These are phyloP conservation scores for Chrysoporthe puriensis DNA, from an alignment of 2,329 filamentous ascomycete species.

Conservation along the genomic window DNA sequence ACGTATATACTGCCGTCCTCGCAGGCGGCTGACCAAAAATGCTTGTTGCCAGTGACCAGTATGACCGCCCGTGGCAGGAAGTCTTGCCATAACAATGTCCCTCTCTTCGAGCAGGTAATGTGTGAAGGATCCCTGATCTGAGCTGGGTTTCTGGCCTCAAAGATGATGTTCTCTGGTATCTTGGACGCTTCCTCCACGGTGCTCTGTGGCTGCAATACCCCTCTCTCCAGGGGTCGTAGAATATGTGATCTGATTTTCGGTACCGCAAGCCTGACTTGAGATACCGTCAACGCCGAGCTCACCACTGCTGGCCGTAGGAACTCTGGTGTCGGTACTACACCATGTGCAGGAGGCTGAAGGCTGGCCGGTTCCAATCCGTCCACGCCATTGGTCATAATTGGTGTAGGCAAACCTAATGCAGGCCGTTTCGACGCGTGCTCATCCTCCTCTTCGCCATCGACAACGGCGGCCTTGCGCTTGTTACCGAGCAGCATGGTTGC, in stretches of 20 bases:
- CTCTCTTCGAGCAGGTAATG: constrained; percentile 79
- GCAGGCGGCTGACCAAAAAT: constrained; percentile 90
- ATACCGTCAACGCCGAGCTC: constrained; percentile 79
- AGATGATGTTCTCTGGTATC: constrained; percentile 70
- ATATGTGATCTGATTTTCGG: constrained; percentile 86
- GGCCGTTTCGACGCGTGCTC: constrained; percentile 56
- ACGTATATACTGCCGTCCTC: constrained; percentile 89
- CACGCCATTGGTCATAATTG: constrained; percentile 75
- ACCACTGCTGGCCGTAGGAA: constrained; percentile 86
- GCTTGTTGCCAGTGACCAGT: constrained; percentile 86
- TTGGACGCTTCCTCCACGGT: constrained; percentile 65
- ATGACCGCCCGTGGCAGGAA: constrained; percentile 85
- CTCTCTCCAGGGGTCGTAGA: constrained; percentile 76
- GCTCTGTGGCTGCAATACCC: constrained; percentile 56
- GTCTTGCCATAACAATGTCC: constrained; percentile 87
- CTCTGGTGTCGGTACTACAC: constrained; percentile 73
- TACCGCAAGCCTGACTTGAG: constrained; percentile 83
- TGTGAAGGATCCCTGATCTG: constrained; percentile 80
- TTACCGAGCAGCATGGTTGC: constrained; percentile 87
- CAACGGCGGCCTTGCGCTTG: constrained; percentile 78
- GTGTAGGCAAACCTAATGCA: constrained; percentile 65
- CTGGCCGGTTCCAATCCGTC: constrained; percentile 79
- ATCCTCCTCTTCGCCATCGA: constrained; percentile 78
- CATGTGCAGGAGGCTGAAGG: constrained; percentile 61
- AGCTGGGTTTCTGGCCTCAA: constrained; percentile 87